Base-by-base conservation (phyloP, 2,329 filamentous ascomycete species). In the Arthrobotrys sinensis region DNA sequence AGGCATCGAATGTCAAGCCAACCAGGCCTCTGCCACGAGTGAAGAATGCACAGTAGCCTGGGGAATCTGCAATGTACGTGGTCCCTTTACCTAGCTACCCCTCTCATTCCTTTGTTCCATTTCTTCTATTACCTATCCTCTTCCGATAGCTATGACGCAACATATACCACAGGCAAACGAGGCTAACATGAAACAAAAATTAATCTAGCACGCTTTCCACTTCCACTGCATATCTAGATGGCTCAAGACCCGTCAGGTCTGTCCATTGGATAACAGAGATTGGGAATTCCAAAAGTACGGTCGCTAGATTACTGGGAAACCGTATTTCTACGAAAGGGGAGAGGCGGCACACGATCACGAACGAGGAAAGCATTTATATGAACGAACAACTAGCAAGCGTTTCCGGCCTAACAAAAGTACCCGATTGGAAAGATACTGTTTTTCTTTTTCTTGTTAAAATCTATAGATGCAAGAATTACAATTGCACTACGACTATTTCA, bases 231-330 rank as follows among this genome's bases (percentile, higher is more conserved):
- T 99, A 84, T 98, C 96, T 11, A 90, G 96, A 86, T 99, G 96
- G 96, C 88, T 99, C 76, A 99, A 99, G 88, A 97, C 96, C n/a
- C 91, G 96, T 84, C 96, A 98, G 84, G 96, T 99, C 62, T 99
- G 96, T 84, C 96, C 96, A 14, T 88, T 99, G 52, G 96, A 99
- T 86, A 99, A 99, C 86, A 89, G 95, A 82, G 96, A 99, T 85
- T 99, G 96, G 96, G 96, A 99, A 84, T 99, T 98, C 88, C 96
- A 99, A 86, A 99, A 98, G 85, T 99, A 99, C 84, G 96, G 96
- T 81, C 89, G 90, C 83, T 91, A 86, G 84, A 84, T 53, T 32
- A 10, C 24, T 36, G 14, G 16, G 65, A 12, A 8, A n/a, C 64
- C 64, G 55, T 57, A 40, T 57, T 72, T 69, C 60, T 36, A 43